Percentiles rank a stretch among this genome's conserved stretches.
Evolutionary conservation across 768 basidiomycete species (phyloP).

Genomic region (Boletus tylopilopsis): DNA sequence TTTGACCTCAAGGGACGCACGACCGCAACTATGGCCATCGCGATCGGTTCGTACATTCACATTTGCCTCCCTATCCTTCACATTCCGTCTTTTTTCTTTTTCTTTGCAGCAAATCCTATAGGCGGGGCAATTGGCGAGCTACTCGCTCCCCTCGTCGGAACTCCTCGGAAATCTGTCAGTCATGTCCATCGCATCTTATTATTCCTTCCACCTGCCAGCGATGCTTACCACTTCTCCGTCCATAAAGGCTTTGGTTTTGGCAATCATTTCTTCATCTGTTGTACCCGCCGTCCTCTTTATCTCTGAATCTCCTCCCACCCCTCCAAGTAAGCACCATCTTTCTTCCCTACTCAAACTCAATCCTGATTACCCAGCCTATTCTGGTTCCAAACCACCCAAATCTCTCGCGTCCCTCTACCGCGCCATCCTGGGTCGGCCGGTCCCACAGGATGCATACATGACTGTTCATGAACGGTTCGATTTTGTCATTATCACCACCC

Average conservation of each 20-base stretch:
- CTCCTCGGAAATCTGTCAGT: constrained; percentile 56
- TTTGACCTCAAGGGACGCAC: constrained; percentile 74
- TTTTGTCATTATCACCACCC: constrained; percentile 52
- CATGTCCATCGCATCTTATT: neutral
- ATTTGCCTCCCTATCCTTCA: neutral
- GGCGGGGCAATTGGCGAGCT: constrained; percentile 73
- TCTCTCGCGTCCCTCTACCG: constrained; percentile 51
- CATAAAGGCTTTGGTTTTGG: constrained; percentile 62
- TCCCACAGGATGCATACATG: constrained; percentile 51
- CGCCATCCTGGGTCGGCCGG: constrained; percentile 47
- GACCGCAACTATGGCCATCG: constrained; percentile 67
- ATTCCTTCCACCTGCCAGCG: neutral
- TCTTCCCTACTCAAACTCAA: neutral
- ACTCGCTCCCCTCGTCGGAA: constrained; percentile 58
- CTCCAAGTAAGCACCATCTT: constrained; percentile 58
- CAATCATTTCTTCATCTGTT: constrained; percentile 62
- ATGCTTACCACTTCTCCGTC: neutral
- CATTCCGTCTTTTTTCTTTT: no score
- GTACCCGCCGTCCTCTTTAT: constrained; percentile 60
- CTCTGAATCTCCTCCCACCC: constrained; percentile 59
- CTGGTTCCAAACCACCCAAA: constrained; percentile 57
- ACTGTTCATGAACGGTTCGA: constrained; percentile 63
- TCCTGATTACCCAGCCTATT: constrained; percentile 45
- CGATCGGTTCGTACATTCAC: constrained; percentile 34
- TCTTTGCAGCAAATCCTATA: constrained; percentile 59